Evolutionary conservation across 371 early-diverging fungal species (phyloP), one percentile per base, ranked within the genome.

Genomic region (Syncephalastrum sp.): DNA sequence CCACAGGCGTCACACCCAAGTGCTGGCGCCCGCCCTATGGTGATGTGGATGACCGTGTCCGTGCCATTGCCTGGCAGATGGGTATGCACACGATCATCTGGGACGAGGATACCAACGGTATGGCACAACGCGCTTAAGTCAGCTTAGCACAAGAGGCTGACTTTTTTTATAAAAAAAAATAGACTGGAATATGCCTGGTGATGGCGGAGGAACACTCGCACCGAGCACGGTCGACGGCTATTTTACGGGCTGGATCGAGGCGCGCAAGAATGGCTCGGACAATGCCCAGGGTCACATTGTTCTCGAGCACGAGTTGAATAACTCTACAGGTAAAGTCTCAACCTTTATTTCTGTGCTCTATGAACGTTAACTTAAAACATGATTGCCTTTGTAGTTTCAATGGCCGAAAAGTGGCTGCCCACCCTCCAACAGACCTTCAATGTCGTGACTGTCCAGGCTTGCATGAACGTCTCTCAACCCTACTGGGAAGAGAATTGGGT

Each of bases 1-100:
- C 75, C 12, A 73, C 74, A 21, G 83, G 83, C 42, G 61, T 77
- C 21, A 79, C 82, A 19, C 70, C 83, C 29, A 60, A 65, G 19
- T 83, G 82, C 65, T 77, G 72, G 76, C 68, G 86, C 45, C 82
- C 38, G 12, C 81, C 83, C 41, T 81, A 68, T 64, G 75, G 77
- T 48, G 82, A 79, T 57, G 75, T 73, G 5, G 82, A 83, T 60
- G 76, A 77, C 50, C 78, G 82, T 60, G 77, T 82, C 44, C 80
- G 82, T 59, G 73, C 75, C 14, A 74, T 78, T 64, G 76, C 80
- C 25, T 69, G 68, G 68, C 77, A 76, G 57, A 74, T 79, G 77
- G 80, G 80, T 57, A 42, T 79, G 58, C 59, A 57, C 41, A 74
- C 77, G 23, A 60, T 70, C 23, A 27, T 77, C 42, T 81, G 80